phyloP scores from a whole-genome alignment of 768 basidiomycete genomes.

The Mycena latifolia region DNA sequence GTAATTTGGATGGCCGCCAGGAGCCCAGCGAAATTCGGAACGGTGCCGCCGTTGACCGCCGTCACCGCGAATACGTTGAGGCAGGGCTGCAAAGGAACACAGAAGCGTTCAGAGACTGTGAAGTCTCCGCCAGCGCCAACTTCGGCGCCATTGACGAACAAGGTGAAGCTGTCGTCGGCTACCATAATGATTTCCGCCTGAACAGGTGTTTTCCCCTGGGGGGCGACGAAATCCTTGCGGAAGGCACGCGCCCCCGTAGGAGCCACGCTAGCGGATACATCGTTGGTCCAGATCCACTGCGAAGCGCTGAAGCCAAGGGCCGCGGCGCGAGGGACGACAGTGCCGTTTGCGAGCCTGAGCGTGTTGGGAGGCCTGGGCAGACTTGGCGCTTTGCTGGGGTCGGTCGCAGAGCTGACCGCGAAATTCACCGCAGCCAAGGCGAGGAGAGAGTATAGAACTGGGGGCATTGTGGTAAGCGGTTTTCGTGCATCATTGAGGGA shows the following conservation, averaged over 20 bases:
- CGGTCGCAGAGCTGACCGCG: not conserved
- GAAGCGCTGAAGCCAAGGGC: conserved; percentile 24
- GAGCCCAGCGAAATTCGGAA: conserved; percentile 42
- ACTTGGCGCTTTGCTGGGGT: no score
- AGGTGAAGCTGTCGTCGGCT: conserved; percentile 44
- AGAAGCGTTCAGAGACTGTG: conserved; percentile 40
- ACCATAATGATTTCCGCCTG: conserved; percentile 47
- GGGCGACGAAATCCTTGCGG: conserved; percentile 44
- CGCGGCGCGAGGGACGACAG: not conserved
- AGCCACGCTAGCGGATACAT: conserved; percentile 27
- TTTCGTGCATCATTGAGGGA: not conserved
- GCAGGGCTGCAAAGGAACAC: conserved; percentile 39
- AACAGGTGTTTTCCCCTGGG: conserved; percentile 42
- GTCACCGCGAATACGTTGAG: conserved; percentile 50
- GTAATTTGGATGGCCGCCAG: conserved; percentile 45
- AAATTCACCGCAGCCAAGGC: conserved; percentile 23
- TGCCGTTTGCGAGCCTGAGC: no score
- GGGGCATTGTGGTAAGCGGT: not conserved
- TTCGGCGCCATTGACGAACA: conserved; percentile 45
- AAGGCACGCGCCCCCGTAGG: conserved; percentile 45
- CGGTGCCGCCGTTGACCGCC: conserved; percentile 30
- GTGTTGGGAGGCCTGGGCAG: no score
- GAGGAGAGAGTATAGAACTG: conserved; percentile 25
- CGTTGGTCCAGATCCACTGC: conserved; percentile 50
- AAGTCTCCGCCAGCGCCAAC: conserved; percentile 40